Evolutionary conservation across 805 yeast species (phyloP).

Genomic region (Torulaspora maleeae): DNA sequence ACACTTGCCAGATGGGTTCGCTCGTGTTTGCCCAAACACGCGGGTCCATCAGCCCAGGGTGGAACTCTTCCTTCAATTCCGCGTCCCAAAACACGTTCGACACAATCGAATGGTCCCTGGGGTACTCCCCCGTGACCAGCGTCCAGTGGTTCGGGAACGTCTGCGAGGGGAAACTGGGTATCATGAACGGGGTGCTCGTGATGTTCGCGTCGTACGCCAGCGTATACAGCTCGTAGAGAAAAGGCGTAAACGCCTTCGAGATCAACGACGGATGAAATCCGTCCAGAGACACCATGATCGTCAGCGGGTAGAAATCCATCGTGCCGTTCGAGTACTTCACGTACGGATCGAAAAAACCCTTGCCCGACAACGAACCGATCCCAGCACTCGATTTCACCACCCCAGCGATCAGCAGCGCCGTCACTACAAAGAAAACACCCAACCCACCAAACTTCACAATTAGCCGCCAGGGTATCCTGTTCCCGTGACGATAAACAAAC

Average conservation of each 20-base stretch:
- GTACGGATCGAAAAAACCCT: constrained; percentile 19
- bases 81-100: constrained; percentile 49
- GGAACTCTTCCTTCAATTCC: constrained; percentile 47
- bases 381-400: constrained; percentile 2
- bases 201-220: constrained; percentile 42
- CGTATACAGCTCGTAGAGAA: constrained; percentile 52
- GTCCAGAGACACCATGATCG: constrained; percentile 73
- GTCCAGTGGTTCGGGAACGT: constrained; percentile 94
- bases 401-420: constrained; percentile 3
- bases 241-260: constrained; percentile 61
- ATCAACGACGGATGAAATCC: constrained; percentile 92
- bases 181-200: constrained; percentile 63
- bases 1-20: constrained; percentile 84
- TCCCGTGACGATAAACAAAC: neutral
- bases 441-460: constrained; percentile 4
- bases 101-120: constrained; percentile 81
- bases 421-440: neutral
- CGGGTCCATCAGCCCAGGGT: constrained; percentile 46
- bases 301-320: constrained; percentile 67
- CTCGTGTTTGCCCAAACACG: constrained; percentile 75
- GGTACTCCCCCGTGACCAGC: constrained; percentile 77
- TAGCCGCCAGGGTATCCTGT: constrained; percentile 4
- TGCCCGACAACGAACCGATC: neutral
- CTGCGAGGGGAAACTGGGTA: constrained; percentile 81
- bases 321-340: constrained; percentile 51